Evolutionary conservation across 805 yeast species (phyloP), one percentile per base, ranked within the genome.

Genomic region (Starmerella vaccinii): DNA sequence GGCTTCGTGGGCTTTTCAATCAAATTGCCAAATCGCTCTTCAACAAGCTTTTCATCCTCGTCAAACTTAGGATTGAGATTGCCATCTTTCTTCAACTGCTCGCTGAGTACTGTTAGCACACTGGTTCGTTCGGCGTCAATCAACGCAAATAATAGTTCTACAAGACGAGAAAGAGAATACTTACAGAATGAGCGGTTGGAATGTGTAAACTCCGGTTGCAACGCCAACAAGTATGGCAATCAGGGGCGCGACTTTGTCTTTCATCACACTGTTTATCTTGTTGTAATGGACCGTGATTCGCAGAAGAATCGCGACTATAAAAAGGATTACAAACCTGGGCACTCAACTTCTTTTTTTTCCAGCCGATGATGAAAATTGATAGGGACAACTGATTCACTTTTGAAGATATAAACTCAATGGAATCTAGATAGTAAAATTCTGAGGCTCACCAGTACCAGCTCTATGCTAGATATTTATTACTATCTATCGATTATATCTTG

Each of bases 401-500:
- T 58, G 60, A 53, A 58, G 59, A 49, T 19, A 49, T 40, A 52
- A 32, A 37, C 52, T 54, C 59, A 38, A 53, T 55, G 63, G 62
- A 61, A 58, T 58, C 61, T 58, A 59, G 64, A 62, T 63, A 61
- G 65, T 63, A 60, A 52, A 57, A 46, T 50, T 55, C 61, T 57
- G 63, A 61, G 59, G 54, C 58, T 37, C 46, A 32, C 13, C 29
- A 23, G 18, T 43, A 37, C n/a, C n/a, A n/a, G n/a, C n/a, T n/a
- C n/a, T n/a, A 29, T 23, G 16, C 16, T 9, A 19, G 22, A 2
- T 24, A 12, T 18, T 1, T 41, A 22, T 26, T 47, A 5, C 6
- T 26, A n/a, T n/a, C n/a, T 29, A 21, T 18, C 37, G 15, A n/a
- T 43, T 60, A 51, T 84, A 84, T 32, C 87, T 81, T 33, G 72